Evolutionary conservation across 2,329 filamentous ascomycete genomes (phyloP), one percentile per base, ranked within the genome.

Genomic region (Fusarium algeriense): DNA sequence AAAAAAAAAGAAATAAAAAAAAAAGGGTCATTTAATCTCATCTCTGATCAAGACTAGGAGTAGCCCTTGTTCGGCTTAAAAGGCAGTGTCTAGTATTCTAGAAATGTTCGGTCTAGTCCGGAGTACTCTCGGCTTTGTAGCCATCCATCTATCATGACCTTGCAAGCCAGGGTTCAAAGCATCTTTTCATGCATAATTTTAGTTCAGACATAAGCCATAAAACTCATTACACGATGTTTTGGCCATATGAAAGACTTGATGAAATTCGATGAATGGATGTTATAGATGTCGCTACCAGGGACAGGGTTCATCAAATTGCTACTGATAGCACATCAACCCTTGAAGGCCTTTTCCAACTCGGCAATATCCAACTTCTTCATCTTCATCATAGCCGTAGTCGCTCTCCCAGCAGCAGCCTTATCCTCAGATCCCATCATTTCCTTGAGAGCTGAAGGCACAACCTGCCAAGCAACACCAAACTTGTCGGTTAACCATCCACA

Each of bases 391-490:
- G 78, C 80, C 44, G 57, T 65, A 32, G 71, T 79, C 11, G 73
- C 77, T 49, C 79, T 73, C 9, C 71, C 75, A 19, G 77, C 76
- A 40, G 76, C 80, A 62, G 74, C 81, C 72, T 70, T 75, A 57
- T 84, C 81, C 38, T 77, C 70, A n/a, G 78, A 74, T 4, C 64
- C 52, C 64, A 84, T 57, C 73, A 81, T 75, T 58, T 79, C 75
- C 71, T 77, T 78, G 55, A 85, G 66, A 23, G 50, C 65, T 30
- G 62, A 79, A 7, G 85, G 84, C 44, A 83, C 75, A 37, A 86
- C 77, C 78, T 87, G 85, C 85, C 85, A 86, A 15, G 76, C 70
- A 14, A 86, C 75, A 6, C 85, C 85, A 70, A 80, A 86, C 75
- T 80, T 81, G 70, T 86, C 84, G 8, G 73, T 77, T 44, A 85